phyloP scores from a whole-genome alignment of 768 basidiomycete species.

The Suillus placidus region DNA sequence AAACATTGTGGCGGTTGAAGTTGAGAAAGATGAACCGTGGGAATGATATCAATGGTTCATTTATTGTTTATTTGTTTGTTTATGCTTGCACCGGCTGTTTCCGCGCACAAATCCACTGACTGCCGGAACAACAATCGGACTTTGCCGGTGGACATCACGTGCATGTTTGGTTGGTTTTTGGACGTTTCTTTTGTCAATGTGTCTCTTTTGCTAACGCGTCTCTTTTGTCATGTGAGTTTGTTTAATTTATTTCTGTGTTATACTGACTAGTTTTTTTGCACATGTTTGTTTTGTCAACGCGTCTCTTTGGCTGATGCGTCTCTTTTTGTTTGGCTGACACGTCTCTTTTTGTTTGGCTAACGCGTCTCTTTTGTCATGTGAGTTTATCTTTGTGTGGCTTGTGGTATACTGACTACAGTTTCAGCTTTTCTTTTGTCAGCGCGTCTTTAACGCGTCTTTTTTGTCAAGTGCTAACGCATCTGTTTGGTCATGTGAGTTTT shows the following conservation, averaged over 20 bases:
- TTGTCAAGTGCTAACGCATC: too few species aligned
- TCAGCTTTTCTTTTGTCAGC: neutral
- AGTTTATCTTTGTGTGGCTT: neutral
- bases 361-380: neutral
- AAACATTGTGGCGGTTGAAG: neutral
- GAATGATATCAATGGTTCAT: neutral
- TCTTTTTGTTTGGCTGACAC: too few species aligned
- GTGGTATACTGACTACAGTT: too few species aligned
- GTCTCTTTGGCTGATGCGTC: too few species aligned
- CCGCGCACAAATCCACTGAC: neutral
- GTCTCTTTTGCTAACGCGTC: too few species aligned
- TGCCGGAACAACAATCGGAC: neutral
- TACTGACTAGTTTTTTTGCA: too few species aligned
- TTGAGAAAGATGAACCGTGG: neutral
- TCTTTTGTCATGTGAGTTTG: too few species aligned
- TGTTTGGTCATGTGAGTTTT: too few species aligned
- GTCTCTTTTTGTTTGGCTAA: too few species aligned
- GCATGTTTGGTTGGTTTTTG: neutral
- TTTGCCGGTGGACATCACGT: neutral
- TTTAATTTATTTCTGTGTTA: too few species aligned
- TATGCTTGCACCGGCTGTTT: neutral
- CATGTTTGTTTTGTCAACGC: too few species aligned
- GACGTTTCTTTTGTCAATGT: too few species aligned
- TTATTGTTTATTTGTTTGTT: neutral
- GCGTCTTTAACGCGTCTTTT: neutral